These are phyloP conservation scores for Zygoascus hellenicus DNA, from an alignment of 1,139 yeast species.

Conservation along the genomic window DNA sequence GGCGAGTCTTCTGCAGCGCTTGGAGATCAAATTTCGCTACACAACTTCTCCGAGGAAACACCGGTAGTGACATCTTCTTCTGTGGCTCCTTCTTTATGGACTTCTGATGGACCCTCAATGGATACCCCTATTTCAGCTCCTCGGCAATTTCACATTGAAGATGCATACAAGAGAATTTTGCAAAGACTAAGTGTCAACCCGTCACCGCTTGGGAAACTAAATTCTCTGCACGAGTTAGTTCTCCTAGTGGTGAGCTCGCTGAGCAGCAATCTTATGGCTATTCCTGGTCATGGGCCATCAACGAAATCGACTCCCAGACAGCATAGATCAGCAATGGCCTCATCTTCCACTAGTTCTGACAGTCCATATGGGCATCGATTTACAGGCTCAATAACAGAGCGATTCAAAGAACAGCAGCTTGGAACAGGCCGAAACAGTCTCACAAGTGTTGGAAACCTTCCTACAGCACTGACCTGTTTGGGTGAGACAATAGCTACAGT, in stretches of 20 bases:
- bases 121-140: constrained; percentile 4
- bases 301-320: constrained; percentile 13
- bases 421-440: constrained; percentile 12
- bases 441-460: constrained; percentile 12
- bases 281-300: constrained; percentile 20
- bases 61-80: too few species aligned
- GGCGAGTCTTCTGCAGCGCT: too few species aligned
- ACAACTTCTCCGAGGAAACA: too few species aligned
- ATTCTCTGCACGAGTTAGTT: constrained; percentile 27
- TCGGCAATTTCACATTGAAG: constrained; percentile 24
- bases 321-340: constrained; percentile 20
- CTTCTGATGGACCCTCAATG: not conserved
- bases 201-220: constrained; percentile 30
- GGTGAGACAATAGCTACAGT: constrained; percentile 24
- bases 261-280: constrained; percentile 12
- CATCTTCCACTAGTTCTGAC: constrained; percentile 17
- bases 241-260: constrained; percentile 29
- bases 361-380: constrained; percentile 4
- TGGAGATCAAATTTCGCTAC: too few species aligned
- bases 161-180: constrained; percentile 26
- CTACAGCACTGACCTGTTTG: constrained; percentile 19
- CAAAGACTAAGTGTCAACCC: constrained; percentile 27
- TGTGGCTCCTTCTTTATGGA: too few species aligned
- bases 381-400: constrained; percentile 1
- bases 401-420: not conserved